Conservation (phyloP, 306 rosid species). For the Fragaria vesca region DNA sequence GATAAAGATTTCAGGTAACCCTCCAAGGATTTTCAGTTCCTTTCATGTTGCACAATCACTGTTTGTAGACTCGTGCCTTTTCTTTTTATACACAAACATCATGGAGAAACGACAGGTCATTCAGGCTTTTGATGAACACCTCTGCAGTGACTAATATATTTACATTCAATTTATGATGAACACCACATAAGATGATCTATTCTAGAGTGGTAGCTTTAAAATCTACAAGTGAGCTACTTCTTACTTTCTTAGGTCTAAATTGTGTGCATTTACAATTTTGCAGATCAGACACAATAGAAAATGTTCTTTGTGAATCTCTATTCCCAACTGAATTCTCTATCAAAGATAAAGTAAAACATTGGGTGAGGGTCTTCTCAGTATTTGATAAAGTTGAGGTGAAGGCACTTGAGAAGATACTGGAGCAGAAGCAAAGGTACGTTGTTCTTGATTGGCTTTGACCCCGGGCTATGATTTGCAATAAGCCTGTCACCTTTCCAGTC, state of each 20-base stretch:
- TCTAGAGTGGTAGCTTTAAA: background rate
- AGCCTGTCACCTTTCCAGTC: conserved; percentile 22
- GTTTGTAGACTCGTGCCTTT: background rate
- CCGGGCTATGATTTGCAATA: conserved; percentile 25
- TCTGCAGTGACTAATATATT: conserved; percentile 1
- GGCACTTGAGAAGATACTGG: conserved; percentile 95
- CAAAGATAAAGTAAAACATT: conserved; percentile 68
- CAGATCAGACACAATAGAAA: conserved; percentile 95
- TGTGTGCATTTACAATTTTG: conserved; percentile 28
- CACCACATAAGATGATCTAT: background rate
- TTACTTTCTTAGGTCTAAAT: conserved; percentile 9
- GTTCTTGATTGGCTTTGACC: conserved; percentile 21
- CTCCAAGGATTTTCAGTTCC: background rate
- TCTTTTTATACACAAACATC: background rate
- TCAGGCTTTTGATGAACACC: background rate
- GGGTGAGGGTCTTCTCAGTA: conserved; percentile 70
- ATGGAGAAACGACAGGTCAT: background rate
- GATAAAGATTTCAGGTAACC: conserved; percentile 96
- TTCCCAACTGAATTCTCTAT: conserved; percentile 72
- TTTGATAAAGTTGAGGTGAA: conserved; percentile 91
- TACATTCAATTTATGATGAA: background rate
- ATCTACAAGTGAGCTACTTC: background rate
- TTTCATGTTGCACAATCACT: conserved; percentile 16
- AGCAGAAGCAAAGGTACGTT: conserved; percentile 91
- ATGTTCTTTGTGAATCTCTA: conserved; percentile 67